These are phyloP conservation scores for Helicostylum pulchrum DNA, from an alignment of 192 early-diverging fungal species.

Conservation along the genomic window DNA sequence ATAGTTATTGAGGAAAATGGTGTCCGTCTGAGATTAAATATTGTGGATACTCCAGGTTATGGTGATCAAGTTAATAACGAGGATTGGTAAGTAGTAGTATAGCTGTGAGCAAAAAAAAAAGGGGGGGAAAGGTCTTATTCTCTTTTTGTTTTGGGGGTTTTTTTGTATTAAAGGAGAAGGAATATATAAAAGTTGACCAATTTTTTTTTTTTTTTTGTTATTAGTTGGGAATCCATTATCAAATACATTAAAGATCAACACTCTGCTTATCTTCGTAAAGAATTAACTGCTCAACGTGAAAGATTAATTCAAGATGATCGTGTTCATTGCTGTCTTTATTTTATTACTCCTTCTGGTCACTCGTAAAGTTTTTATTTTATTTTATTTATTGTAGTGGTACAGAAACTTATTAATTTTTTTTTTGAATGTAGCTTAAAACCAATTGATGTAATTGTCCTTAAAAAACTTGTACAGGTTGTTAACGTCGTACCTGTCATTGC, in stretches of 20 bases:
- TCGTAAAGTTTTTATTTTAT: slow-evolving; percentile 52
- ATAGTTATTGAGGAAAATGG: slow-evolving; percentile 94
- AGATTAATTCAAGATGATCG: slow-evolving; percentile 90
- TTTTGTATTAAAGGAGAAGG: neutral
- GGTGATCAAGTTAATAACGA: slow-evolving; percentile 99
- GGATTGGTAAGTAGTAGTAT: slow-evolving; percentile 68
- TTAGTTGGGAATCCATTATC: slow-evolving; percentile 94
- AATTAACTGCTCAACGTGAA: slow-evolving; percentile 85
- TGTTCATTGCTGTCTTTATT: slow-evolving; percentile 94
- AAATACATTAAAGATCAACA: slow-evolving; percentile 99
- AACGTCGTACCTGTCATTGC: slow-evolving; percentile 91
- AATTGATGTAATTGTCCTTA: slow-evolving; percentile 82
- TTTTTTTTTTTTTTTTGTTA: neutral
- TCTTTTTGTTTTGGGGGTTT: neutral
- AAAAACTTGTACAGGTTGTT: slow-evolving; percentile 77
- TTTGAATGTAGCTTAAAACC: slow-evolving; percentile 65
- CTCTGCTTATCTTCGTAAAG: slow-evolving; percentile 90
- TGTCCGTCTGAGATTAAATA: slow-evolving; percentile 88
- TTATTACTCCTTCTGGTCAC: slow-evolving; percentile 94
- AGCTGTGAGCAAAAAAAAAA: neutral
- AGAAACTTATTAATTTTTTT: slow-evolving; percentile 5
- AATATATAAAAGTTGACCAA: neutral
- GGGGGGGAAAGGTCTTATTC: neutral
- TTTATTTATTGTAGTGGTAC: neutral
- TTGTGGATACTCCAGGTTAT: slow-evolving; percentile 97